Evolutionary conservation across 139 green algal genomes (phyloP).

Genomic region (Chlorella ohadii): DNA sequence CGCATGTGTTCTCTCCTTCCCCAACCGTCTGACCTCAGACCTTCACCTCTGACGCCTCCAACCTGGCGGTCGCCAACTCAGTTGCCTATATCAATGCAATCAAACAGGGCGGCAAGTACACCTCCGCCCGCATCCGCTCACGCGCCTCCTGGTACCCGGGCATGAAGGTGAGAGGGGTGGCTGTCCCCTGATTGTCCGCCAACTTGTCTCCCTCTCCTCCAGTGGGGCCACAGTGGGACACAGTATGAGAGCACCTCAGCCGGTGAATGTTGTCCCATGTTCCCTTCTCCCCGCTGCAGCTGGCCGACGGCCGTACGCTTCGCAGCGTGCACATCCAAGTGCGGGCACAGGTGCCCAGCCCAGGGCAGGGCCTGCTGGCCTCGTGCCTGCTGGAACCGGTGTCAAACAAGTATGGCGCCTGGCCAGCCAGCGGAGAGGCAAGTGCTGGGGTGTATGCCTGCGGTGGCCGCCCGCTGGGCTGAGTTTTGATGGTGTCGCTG

Average conservation of each 20-base stretch:
- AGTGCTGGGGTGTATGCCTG: too few species aligned
- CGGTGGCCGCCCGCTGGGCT: too few species aligned
- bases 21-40: not conserved
- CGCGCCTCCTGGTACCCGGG: not conserved
- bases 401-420: not conserved
- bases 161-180: not conserved
- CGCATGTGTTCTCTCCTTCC: too few species aligned
- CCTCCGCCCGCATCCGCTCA: not conserved
- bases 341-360: not conserved
- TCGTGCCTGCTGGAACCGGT: not conserved
- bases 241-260: too few species aligned
- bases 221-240: too few species aligned
- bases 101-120: not conserved
- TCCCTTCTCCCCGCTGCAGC: not conserved
- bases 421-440: not conserved
- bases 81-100: not conserved
- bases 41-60: not conserved
- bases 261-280: too few species aligned
- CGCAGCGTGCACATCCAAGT: slow-evolving; percentile 1
- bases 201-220: too few species aligned
- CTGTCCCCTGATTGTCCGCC: not conserved
- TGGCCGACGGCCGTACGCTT: not conserved
- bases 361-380: not conserved
- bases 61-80: not conserved
- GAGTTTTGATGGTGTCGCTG: too few species aligned